phyloP scores from a whole-genome alignment of 2,329 filamentous ascomycete species.

The Penicillium sp. region DNA sequence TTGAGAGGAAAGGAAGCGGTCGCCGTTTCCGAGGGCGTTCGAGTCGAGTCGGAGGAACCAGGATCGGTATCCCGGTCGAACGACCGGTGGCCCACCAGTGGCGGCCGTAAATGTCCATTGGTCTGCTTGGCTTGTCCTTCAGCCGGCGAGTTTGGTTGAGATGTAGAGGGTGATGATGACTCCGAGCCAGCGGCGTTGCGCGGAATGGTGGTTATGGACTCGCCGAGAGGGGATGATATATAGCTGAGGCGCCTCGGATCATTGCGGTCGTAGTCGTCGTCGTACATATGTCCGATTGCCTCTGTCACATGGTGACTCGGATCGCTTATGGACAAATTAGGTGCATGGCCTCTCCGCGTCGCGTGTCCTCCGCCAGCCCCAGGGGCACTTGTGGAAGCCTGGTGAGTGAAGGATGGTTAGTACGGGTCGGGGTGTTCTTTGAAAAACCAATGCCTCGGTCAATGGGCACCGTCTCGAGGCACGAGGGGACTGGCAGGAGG shows the following conservation, averaged over 20 bases:
- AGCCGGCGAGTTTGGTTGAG: conserved; percentile 36
- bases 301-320: conserved; percentile 92
- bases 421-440: neutral
- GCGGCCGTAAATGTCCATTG: conserved; percentile 35
- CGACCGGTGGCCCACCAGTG: conserved; percentile 27
- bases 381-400: conserved; percentile 44
- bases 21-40: conserved; percentile 54
- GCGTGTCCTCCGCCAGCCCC: conserved; percentile 49
- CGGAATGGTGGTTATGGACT: conserved; percentile 44
- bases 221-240: conserved; percentile 52
- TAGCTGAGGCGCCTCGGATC: conserved; percentile 73
- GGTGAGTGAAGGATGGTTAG: conserved; percentile 13
- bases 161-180: conserved; percentile 27
- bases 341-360: conserved; percentile 56
- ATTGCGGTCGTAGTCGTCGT: conserved; percentile 63
- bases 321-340: conserved; percentile 73
- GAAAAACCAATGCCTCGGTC: neutral
- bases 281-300: conserved; percentile 87
- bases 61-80: conserved; percentile 49
- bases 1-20: conserved; percentile 69
- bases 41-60: conserved; percentile 54
- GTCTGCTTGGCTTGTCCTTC: conserved; percentile 26
- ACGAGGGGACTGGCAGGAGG: neutral
- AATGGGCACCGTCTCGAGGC: neutral
- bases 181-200: conserved; percentile 29